A percentile compares a stretch with the other conserved stretches of the same genome.
phyloP scores from a whole-genome alignment of 768 basidiomycete genomes.

The Polyporus arcularius region DNA sequence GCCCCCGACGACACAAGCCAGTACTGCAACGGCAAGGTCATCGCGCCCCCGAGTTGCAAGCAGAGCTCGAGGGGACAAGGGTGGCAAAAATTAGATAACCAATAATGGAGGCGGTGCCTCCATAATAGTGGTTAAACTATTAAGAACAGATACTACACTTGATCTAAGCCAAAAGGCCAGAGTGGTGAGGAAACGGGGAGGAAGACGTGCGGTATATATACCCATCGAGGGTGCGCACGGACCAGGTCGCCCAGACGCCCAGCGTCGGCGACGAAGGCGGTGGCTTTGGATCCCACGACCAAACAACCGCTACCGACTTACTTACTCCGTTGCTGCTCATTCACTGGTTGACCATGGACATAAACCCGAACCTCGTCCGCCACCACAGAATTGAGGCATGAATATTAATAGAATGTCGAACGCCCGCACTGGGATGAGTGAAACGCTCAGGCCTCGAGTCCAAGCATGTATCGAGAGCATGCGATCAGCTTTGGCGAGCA shows the following conservation, averaged over 20 bases:
- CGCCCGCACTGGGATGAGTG: no score
- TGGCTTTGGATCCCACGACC: conserved; percentile 9
- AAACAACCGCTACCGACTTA: background rate
- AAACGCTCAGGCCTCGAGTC: no score
- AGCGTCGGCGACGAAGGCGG: background rate
- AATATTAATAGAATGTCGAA: no score
- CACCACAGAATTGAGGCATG: no score
- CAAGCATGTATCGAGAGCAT: no score
- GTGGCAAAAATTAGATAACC: conserved; percentile 25
- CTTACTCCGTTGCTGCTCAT: no score
- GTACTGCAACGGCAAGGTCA: conserved; percentile 32
- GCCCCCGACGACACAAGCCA: conserved; percentile 33
- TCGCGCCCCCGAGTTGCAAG: conserved; percentile 30
- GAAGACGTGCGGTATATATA: conserved; percentile 3
- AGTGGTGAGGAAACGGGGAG: conserved; percentile 38
- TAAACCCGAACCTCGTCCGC: no score
- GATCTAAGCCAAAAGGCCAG: conserved; percentile 75
- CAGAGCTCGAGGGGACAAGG: conserved; percentile 25
- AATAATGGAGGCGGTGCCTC: conserved; percentile 12
- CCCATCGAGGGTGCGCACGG: background rate
- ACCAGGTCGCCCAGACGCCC: background rate
- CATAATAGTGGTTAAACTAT: conserved; percentile 47
- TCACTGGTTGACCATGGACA: no score
- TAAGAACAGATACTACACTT: conserved; percentile 80
- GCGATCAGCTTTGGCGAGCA: no score